Evolutionary conservation across 192 early-diverging fungal genomes (phyloP).

Genomic region (Entomortierella parvispora): DNA sequence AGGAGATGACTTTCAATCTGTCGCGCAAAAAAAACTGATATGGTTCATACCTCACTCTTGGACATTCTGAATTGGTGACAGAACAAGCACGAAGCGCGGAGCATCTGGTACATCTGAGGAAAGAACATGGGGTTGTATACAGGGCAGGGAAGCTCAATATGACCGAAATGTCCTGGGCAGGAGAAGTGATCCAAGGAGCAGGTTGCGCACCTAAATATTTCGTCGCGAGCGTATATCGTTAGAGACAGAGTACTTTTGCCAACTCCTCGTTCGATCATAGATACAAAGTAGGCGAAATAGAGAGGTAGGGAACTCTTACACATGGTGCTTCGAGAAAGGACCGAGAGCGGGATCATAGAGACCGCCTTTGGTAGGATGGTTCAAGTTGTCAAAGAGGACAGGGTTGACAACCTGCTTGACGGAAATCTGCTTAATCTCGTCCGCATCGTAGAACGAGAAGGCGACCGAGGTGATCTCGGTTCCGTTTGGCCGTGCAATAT

Average conservation of each 20-base stretch:
- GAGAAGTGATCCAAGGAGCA: slow-evolving; percentile 95
- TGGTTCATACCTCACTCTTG: slow-evolving; percentile 57
- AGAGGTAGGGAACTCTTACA: slow-evolving; percentile 55
- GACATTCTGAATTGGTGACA: slow-evolving; percentile 86
- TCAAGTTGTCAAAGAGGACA: slow-evolving; percentile 84
- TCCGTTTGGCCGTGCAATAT: slow-evolving; percentile 86
- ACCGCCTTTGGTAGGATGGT: slow-evolving; percentile 91
- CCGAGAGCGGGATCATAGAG: slow-evolving; percentile 96
- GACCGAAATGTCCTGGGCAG: slow-evolving; percentile 98
- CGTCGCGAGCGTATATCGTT: neutral
- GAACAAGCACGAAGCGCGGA: slow-evolving; percentile 88
- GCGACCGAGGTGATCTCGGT: slow-evolving; percentile 85
- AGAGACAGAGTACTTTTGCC: too few species aligned
- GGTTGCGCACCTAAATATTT: slow-evolving; percentile 97
- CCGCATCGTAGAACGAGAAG: slow-evolving; percentile 90
- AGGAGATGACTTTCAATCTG: too few species aligned
- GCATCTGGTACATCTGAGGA: slow-evolving; percentile 84
- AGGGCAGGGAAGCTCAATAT: slow-evolving; percentile 95
- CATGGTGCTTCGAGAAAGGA: slow-evolving; percentile 83
- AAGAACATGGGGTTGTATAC: slow-evolving; percentile 98
- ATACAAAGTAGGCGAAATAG: too few species aligned
- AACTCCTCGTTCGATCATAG: too few species aligned
- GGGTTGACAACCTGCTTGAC: slow-evolving; percentile 95
- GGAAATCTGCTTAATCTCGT: slow-evolving; percentile 91
- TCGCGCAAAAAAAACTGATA: neutral